These are phyloP conservation scores for Serendipita indica DNA, from an alignment of 768 basidiomycete genomes.

Conservation along the genomic window DNA sequence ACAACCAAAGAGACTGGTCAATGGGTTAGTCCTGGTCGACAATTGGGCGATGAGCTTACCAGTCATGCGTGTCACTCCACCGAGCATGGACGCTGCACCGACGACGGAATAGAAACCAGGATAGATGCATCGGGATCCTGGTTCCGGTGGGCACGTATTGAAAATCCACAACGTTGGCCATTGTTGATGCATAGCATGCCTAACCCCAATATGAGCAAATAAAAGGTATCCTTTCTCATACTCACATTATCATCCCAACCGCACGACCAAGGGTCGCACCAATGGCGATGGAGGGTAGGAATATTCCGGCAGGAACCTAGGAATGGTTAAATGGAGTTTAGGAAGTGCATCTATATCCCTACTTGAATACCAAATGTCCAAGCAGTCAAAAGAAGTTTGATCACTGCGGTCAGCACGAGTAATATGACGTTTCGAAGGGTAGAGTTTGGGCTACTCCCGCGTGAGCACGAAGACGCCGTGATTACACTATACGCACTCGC, in stretches of 20 bases:
- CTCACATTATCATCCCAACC: constrained; percentile 51
- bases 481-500: constrained; percentile 41
- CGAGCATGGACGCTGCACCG: constrained; percentile 61
- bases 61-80: constrained; percentile 64
- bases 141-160: constrained; percentile 56
- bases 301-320: constrained; percentile 62
- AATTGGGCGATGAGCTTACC: constrained; percentile 27
- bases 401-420: constrained; percentile 41
- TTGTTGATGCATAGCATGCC: constrained; percentile 51
- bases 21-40: neutral
- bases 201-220: constrained; percentile 17
- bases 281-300: constrained; percentile 60
- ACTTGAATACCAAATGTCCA: constrained; percentile 77
- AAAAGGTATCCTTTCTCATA: constrained; percentile 9
- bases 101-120: constrained; percentile 69
- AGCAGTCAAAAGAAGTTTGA: constrained; percentile 49
- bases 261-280: constrained; percentile 61
- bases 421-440: constrained; percentile 55
- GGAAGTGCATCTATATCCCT: constrained; percentile 11
- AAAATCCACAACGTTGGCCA: constrained; percentile 58
- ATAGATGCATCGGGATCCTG: constrained; percentile 49
- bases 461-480: neutral
- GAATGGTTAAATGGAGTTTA: neutral
- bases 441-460: constrained; percentile 38
- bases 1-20: constrained; percentile 53